A percentile compares a stretch with the other conserved stretches of the same genome.
These are phyloP conservation scores for Vigna trinervia DNA, from an alignment of 306 rosid species.

Conservation along the genomic window DNA sequence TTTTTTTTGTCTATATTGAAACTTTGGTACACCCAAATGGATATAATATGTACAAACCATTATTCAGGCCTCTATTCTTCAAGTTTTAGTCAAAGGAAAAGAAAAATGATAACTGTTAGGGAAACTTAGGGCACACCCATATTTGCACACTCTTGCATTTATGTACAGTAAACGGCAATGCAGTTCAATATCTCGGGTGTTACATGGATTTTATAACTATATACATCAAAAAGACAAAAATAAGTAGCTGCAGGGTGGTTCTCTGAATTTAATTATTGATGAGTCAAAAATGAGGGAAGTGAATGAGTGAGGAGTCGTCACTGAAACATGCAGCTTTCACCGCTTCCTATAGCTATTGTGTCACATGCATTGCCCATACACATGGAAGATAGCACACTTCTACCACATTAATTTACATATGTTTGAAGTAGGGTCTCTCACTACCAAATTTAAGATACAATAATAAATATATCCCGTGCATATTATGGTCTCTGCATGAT, in stretches of 20 bases:
- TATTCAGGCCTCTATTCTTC: conserved; percentile 2
- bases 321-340: conserved; percentile 45
- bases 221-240: not conserved
- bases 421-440: not conserved
- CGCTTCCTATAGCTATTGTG: conserved; percentile 35
- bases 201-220: conserved; percentile 39
- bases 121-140: conserved; percentile 17
- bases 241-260: conserved; percentile 27
- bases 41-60: not conserved
- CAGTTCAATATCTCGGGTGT: conserved; percentile 7
- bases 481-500: conserved; percentile 35
- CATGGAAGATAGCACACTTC: conserved; percentile 42
- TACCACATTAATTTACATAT: conserved; percentile 39
- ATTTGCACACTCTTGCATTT: conserved; percentile 13
- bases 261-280: conserved; percentile 24
- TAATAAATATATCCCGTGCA: conserved; percentile 19
- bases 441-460: not conserved
- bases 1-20: too few relatives aligned
- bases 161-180: not conserved
- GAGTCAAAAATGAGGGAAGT: conserved; percentile 28
- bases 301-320: not conserved
- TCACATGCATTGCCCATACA: conserved; percentile 61
- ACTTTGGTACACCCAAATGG: too few relatives aligned
- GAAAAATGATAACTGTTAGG: not conserved
- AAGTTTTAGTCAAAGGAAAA: conserved; percentile 32